Evolutionary conservation across 2,329 filamentous ascomycete species (phyloP).

Genomic region (Leptographium procerum): DNA sequence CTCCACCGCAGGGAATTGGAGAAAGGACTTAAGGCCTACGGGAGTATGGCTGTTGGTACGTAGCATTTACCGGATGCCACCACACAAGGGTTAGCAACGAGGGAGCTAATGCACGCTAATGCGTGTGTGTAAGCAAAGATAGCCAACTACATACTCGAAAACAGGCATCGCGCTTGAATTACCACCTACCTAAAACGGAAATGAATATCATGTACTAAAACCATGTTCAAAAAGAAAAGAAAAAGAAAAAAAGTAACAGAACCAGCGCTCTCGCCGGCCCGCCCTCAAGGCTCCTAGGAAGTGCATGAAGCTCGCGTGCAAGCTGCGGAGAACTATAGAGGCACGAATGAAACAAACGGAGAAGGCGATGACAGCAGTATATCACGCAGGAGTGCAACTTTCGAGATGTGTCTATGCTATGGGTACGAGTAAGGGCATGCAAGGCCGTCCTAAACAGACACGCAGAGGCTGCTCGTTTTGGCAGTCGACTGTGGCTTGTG

Average conservation of each 20-base stretch:
- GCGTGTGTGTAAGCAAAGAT: not conserved
- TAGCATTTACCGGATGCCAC: not conserved
- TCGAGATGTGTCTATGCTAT: too few relatives aligned
- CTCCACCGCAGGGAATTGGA: not conserved
- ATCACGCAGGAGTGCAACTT: too few relatives aligned
- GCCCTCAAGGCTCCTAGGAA: not conserved
- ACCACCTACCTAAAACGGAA: conserved; percentile 10
- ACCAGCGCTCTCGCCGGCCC: not conserved
- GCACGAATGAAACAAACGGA: not conserved
- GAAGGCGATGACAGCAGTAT: not conserved
- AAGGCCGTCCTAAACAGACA: not conserved
- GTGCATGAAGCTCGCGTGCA: not conserved
- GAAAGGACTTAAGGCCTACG: not conserved
- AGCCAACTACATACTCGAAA: not conserved
- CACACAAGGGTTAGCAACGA: not conserved
- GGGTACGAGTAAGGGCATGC: not conserved
- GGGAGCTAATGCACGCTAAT: not conserved
- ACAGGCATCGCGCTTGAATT: not conserved
- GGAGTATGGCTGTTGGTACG: not conserved
- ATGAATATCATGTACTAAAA: not conserved
- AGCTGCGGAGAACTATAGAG: not conserved
- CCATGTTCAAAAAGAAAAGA: not conserved
- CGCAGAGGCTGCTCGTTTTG: not conserved
- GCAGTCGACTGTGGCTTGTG: not conserved
- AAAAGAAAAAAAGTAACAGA: too few relatives aligned